Percentiles rank a stretch among this genome's conserved stretches.
These are phyloP conservation scores for Coccomyxa sp. DNA, from an alignment of 139 green algal genomes.

Conservation along the genomic window DNA sequence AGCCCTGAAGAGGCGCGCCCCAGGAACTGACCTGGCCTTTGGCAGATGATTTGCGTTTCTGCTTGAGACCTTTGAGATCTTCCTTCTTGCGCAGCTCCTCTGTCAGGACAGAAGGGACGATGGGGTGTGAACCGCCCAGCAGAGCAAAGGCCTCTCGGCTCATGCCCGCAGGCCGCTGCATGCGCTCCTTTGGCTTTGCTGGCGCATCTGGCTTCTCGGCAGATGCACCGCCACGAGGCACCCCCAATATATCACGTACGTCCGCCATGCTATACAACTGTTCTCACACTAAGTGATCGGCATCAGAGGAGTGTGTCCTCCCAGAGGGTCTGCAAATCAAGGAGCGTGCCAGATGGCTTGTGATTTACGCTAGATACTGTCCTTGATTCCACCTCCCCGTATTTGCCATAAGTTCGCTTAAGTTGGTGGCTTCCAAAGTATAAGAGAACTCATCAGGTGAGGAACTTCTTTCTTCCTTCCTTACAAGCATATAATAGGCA, in stretches of 20 bases:
- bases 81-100: slow-evolving; percentile 46
- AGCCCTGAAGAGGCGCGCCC: not conserved
- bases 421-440: no score
- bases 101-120: slow-evolving; percentile 66
- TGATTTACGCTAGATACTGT: no score
- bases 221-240: slow-evolving; percentile 33
- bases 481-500: no score
- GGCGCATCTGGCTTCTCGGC: slow-evolving; percentile 9
- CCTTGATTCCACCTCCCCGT: no score
- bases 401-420: no score
- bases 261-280: slow-evolving; percentile 56
- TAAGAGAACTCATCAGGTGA: no score
- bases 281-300: not conserved
- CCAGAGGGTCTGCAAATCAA: no score
- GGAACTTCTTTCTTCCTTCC: no score
- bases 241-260: slow-evolving; percentile 85
- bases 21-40: slow-evolving; percentile 8
- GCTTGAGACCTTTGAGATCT: slow-evolving; percentile 32
- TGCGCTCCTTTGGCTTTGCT: slow-evolving; percentile 59
- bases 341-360: no score
- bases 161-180: slow-evolving; percentile 40
- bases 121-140: slow-evolving; percentile 74
- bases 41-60: slow-evolving; percentile 44
- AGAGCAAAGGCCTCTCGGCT: slow-evolving; percentile 86
- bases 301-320: no score